Evolutionary conservation across 306 rosid species (phyloP).

Genomic region (Mucuna pruriens): DNA sequence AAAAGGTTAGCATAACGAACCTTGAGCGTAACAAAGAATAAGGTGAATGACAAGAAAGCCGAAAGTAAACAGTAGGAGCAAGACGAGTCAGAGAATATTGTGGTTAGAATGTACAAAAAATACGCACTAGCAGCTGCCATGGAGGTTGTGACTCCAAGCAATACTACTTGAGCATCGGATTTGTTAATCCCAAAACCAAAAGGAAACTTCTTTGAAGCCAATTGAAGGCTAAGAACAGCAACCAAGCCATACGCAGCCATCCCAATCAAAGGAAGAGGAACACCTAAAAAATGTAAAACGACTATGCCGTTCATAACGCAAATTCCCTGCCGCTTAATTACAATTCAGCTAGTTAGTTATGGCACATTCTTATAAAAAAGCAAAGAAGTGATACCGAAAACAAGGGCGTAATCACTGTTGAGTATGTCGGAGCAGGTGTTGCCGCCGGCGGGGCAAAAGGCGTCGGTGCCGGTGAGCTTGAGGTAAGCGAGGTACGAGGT

Average conservation of each 20-base stretch:
- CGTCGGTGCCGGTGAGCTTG: conserved; percentile 70
- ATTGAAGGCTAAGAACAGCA: conserved; percentile 62
- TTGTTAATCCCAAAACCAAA: conserved; percentile 68
- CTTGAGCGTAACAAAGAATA: conserved; percentile 64
- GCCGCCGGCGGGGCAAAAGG: conserved; percentile 72
- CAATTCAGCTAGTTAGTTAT: background rate
- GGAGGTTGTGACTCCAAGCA: conserved; percentile 74
- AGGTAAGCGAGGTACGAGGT: conserved; percentile 81
- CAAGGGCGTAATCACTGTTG: conserved; percentile 75
- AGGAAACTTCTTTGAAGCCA: conserved; percentile 54
- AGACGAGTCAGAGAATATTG: conserved; percentile 64
- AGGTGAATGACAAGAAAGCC: conserved; percentile 75
- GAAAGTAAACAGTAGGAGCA: conserved; percentile 80
- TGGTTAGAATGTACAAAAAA: conserved; percentile 75
- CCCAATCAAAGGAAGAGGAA: conserved; percentile 86
- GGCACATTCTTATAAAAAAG: background rate
- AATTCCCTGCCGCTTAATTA: background rate
- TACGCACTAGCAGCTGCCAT: conserved; percentile 91
- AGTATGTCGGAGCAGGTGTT: conserved; percentile 70
- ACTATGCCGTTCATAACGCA: background rate
- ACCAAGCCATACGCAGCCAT: conserved; percentile 76
- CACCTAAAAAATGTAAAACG: conserved; percentile 60
- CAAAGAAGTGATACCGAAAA: conserved; percentile 59
- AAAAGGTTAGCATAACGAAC: conserved; percentile 29
- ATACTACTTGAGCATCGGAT: conserved; percentile 55